Evolutionary conservation across 306 rosid species (phyloP), one percentile per base, ranked within the genome.

Genomic region (Pyrus bretschneideri): DNA sequence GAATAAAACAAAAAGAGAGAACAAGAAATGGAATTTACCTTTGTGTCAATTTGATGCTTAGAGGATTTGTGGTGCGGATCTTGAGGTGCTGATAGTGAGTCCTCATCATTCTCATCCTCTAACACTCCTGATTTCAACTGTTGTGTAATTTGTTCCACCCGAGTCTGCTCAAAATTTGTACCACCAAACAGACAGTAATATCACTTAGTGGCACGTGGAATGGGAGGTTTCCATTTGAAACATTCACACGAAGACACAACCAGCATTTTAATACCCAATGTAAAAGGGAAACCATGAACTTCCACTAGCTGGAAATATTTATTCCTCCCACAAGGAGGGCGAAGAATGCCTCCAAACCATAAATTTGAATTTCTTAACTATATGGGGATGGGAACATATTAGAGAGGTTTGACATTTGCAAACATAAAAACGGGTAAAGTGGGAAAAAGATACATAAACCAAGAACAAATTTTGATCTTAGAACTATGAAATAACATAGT

Each of bases 131-230:
- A 88, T 74, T 83, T 87, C 51, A 92, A 85, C 81, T 81, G 88
- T 74, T 81, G 79, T 31, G 89, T 82, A 76, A 95, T 92, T 89
- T 95, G 97, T 61, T 95, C 96, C 71, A 95, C 88, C 67, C 96
- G 89, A 86, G 91, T 85, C 99, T 95, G 87, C 82, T 88, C 83
- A 87, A 86, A 81, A 67, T 78, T 72, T 82, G 88, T 84, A 80
- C 83, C 87, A 79, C 86, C 87, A 89, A 63, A 85, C 63, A 80
- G 85, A 86, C 79, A 88, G 83, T 78, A 79, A 76, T 83, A 79
- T 89, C 90, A 93, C 87, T 86, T 69, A 85, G 78, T 69, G 85
- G 84, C 81, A 82, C 84, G 85, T 72, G 83, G 78, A 83, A 86
- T 72, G 69, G 79, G 82, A 83, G 77, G 80, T 73, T 80, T 76